Evolutionary conservation across 2,329 filamentous ascomycete species (phyloP).

Genomic region (Ceratocystiopsis brevicomis): DNA sequence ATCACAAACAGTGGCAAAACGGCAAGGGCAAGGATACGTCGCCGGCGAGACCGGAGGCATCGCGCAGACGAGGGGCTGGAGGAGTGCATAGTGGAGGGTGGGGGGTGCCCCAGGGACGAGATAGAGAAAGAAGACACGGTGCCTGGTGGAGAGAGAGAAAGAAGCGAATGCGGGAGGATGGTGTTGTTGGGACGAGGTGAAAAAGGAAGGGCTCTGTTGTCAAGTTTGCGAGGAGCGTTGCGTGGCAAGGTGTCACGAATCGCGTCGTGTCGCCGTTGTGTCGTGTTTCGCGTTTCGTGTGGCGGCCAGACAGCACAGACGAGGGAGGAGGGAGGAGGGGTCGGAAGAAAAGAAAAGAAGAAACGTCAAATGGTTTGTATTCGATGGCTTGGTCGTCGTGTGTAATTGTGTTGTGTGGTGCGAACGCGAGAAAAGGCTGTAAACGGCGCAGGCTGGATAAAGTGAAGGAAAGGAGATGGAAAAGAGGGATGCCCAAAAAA

Average conservation of each 20-base stretch:
- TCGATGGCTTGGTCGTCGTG: too few relatives aligned
- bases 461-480: too few relatives aligned
- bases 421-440: too few relatives aligned
- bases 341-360: too few relatives aligned
- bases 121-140: constrained; percentile 2
- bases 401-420: too few relatives aligned
- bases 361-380: too few relatives aligned
- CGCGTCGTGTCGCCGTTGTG: neutral
- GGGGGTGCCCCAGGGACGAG: constrained; percentile 1
- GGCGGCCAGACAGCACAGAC: too few relatives aligned
- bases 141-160: neutral
- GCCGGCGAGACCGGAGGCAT: constrained; percentile 2
- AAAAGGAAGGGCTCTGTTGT: neutral
- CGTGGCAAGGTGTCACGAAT: too few relatives aligned
- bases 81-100: neutral
- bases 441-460: too few relatives aligned
- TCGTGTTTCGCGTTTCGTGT: too few relatives aligned
- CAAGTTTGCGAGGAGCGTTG: neutral
- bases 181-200: neutral
- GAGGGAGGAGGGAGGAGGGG: too few relatives aligned
- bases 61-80: neutral
- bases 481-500: too few relatives aligned
- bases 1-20: constrained; percentile 7
- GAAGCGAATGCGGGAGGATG: neutral
- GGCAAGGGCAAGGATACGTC: constrained; percentile 5